Evolutionary conservation across 2,329 filamentous ascomycete species (phyloP), one percentile per base, ranked within the genome.

Genomic region (Rhinocladiella similis): DNA sequence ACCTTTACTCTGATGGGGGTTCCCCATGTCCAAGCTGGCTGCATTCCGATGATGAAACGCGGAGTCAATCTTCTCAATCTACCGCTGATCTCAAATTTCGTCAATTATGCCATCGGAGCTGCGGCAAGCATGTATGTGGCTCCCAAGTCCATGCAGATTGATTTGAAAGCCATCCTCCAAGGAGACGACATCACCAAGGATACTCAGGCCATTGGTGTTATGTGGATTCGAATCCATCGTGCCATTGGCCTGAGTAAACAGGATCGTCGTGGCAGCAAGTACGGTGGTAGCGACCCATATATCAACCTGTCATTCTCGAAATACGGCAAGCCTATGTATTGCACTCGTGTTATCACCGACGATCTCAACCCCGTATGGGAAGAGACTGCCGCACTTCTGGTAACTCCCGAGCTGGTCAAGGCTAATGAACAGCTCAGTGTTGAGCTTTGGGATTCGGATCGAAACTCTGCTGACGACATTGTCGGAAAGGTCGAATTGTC

Each of bases 251-350:
- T 99, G 56, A 96, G 90, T 77, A 97, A 96, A 74, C 93, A 97
- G 69, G 94, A 99, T 69, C 79, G 75, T 51, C 86, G 90, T 56
- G 92, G 91, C 39, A 92, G 86, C 67, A 82, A 87, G 50, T 89
- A 91, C 16, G 93, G 94, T 33, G 93, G 93, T 43, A 95, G 90
- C 49, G 94, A 99, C 65, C 91, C 93, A 0, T 97, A 97, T 72
- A 95, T 97, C 69, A 97, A 93, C 29, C 81, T 97, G 35, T 88
- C 89, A 39, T 97, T 95, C 78, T 95, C 90, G 67, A 97, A 97
- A 72, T 97, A 97, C 66, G 90, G 89, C 54, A 99, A 99, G 75
- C 93, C 93, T 1, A 95, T 96, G 83, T 97, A 96, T 73, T 97
- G 92, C 73, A 97, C 94, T 1, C 86, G 94, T 47, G 92, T 97